Conservation (phyloP, 768 basidiomycete species). For the Mycena olivaceomarginata region DNA sequence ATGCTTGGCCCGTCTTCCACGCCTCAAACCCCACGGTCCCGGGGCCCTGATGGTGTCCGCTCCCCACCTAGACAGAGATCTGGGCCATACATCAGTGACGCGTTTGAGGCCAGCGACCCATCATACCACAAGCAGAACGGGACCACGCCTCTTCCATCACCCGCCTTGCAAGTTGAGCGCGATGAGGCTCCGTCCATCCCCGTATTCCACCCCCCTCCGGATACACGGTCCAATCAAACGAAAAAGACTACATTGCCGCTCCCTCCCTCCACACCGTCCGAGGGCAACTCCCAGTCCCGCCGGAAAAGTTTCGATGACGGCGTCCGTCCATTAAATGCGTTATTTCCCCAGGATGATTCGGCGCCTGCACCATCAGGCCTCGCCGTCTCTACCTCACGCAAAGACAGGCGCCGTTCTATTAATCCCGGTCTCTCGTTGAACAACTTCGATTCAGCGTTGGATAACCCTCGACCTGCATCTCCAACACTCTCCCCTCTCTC, state of each 20-base stretch:
- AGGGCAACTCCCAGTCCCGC: constrained; percentile 53
- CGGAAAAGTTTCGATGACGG: constrained; percentile 68
- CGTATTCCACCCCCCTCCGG: constrained; percentile 42
- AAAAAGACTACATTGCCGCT: constrained; percentile 67
- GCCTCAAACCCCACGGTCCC: constrained; percentile 36
- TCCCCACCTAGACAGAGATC: constrained; percentile 54
- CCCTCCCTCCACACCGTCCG: constrained; percentile 47
- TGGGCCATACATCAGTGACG: constrained; percentile 60
- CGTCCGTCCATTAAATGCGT: constrained; percentile 63
- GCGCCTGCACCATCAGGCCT: constrained; percentile 51
- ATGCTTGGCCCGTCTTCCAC: constrained; percentile 21
- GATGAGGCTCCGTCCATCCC: constrained; percentile 31
- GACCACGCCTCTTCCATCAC: constrained; percentile 55
- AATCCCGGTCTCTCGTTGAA: constrained; percentile 65
- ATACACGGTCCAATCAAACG: constrained; percentile 46
- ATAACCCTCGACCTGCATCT: constrained; percentile 46
- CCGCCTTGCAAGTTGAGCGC: constrained; percentile 62
- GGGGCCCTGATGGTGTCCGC: constrained; percentile 42
- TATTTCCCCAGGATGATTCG: constrained; percentile 54
- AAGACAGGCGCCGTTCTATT: constrained; percentile 69
- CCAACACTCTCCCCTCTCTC: constrained; percentile 57
- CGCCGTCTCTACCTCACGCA: constrained; percentile 59
- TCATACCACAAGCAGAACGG: constrained; percentile 40
- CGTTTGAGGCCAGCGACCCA: constrained; percentile 55
- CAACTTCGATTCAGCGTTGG: constrained; percentile 52